Base-by-base conservation (phyloP, 306 rosid genomes). In the Vigna reflexopilosa region DNA sequence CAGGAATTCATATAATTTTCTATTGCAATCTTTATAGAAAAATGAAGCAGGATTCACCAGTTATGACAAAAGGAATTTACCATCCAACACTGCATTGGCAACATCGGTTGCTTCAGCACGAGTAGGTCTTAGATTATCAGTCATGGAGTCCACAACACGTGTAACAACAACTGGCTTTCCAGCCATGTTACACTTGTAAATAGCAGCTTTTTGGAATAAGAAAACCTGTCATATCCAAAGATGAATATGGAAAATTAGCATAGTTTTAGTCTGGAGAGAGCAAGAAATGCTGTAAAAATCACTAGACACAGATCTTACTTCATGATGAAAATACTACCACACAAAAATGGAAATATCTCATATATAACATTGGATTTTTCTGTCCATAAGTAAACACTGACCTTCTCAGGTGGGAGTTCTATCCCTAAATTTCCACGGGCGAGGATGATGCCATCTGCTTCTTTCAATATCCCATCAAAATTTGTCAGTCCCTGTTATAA, bases 101-200 rank as follows among this genome's bases (percentile, higher is more conserved):
- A 94, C 97, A 86, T 94, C 98, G 9, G 98, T 94, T 78, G 98
- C 98, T 86, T 94, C 98, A 52, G 98, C 98, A 80, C 98, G 98
- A 76, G 98, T 94, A 83, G 98, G 98, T 54, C 98, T 87, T 74
- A 94, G 86, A 84, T 94, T 94, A 89, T 92, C 89, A 11, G 98
- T 94, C 98, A 94, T 94, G 70, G 97, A 84, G 67, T 94, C 98
- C 50, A 94, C 98, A 58, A 94, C 97, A 83, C 98, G 98, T 10
- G 98, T 94, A 40, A 94, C 89, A 66, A 94, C 98, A 20, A 96
- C 97, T 48, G 98, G 98, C 82, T 94, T 94, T 83, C 98, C 98
- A 75, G 87, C 95, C 97, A 94, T 94, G 87, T 94, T 94, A 83
- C 98, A 94, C 91, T 94, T 90, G 83, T 84, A 90, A 57, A 94